These are phyloP conservation scores for Mortierella hygrophila DNA, from an alignment of 192 early-diverging fungal genomes.

Conservation along the genomic window DNA sequence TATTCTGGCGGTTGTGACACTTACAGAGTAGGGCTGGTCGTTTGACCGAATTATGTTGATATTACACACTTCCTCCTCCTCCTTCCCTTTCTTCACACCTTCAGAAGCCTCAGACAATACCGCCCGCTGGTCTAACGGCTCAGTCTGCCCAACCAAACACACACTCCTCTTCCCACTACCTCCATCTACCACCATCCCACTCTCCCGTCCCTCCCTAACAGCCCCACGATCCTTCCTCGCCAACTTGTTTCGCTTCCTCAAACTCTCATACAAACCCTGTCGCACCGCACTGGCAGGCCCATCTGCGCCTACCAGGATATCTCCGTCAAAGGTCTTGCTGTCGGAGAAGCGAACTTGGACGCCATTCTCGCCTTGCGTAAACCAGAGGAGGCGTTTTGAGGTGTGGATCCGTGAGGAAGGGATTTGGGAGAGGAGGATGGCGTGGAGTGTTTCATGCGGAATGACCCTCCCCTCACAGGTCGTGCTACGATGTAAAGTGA, in stretches of 20 bases:
- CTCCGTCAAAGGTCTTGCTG: slow-evolving; percentile 27
- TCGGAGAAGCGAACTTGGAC: slow-evolving; percentile 29
- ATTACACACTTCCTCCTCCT: background rate
- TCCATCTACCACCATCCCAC: background rate
- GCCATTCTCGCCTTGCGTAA: background rate
- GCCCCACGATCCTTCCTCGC: background rate
- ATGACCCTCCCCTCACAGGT: background rate
- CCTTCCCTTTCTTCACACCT: background rate
- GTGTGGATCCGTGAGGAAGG: background rate
- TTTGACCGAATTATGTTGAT: background rate
- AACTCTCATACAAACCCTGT: slow-evolving; percentile 7
- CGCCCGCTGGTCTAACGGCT: background rate
- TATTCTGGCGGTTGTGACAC: background rate
- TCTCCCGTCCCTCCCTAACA: background rate
- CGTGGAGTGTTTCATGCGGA: background rate
- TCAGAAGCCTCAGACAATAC: background rate
- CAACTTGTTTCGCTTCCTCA: background rate
- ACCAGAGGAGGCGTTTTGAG: slow-evolving; percentile 3
- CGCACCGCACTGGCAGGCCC: slow-evolving; percentile 31
- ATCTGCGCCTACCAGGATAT: slow-evolving; percentile 51
- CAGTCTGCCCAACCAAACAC: slow-evolving; percentile 8
- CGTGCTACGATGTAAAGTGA: background rate
- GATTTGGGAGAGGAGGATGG: background rate
- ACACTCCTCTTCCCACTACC: background rate
- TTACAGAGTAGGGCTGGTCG: background rate